Evolutionary conservation across 208 protist species (phyloP), one percentile per base, ranked within the genome.

Genomic region (Leishmania gerbilli): DNA sequence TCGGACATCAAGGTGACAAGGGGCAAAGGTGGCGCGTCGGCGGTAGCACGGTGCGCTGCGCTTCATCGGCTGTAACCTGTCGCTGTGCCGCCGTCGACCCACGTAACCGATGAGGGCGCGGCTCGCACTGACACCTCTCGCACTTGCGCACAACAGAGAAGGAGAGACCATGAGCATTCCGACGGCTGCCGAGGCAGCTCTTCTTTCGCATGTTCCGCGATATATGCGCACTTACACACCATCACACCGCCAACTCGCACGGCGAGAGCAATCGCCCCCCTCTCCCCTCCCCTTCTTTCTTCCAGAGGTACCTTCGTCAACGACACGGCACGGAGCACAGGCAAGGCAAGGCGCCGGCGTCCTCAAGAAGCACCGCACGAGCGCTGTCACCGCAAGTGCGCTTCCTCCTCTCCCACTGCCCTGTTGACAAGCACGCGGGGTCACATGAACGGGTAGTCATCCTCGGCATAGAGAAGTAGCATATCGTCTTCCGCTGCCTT

Each of bases 391-490:
- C 37, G 4, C 55, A 58, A 27, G 21, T 42, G 7, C 31, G 13
- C 21, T 21, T 15, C 65, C 65, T 47, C 65, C 19, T 49, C 65
- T 40, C 15, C 8, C 65, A 3, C 19, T 71, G 7, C 8, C 65
- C 40, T 47, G 5, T 15, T n/a, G 2, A 27, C 51, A 76, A 1
- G 1, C 51, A 76, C 51, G 24, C 51, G 0, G 5, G 45, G 13
- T 64, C 67, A 92, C 68, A 92, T 81, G 79, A 87, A 86, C 17
- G 81, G 86, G 71, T 93, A 93, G 65, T 93, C 90, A 56, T 89
- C 86, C 34, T 93, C 90, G 27, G 84, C 86, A 58, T 90, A 90
- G 19, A 96, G 64, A 8, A 96, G 83, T 76, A 92, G 71, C 31
- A 87, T 49, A 37, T 96, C 92, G 9, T 96, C 91, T 7, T 95